phyloP scores from a whole-genome alignment of 2,329 filamentous ascomycete species.

The Cladosporium sp. region DNA sequence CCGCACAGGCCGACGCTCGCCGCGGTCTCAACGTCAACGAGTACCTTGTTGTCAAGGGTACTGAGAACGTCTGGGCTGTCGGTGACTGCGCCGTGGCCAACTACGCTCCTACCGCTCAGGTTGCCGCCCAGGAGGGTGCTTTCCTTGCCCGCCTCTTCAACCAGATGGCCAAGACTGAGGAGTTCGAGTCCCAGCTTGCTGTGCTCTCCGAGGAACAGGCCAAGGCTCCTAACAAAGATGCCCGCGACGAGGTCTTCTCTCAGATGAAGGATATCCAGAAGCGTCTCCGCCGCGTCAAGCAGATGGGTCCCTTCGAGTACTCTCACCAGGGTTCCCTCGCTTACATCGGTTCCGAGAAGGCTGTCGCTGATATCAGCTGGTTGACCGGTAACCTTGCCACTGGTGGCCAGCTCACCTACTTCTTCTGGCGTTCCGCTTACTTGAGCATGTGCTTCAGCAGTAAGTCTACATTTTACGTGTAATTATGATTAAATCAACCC shows the following conservation, averaged over 20 bases:
- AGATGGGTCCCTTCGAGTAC: constrained; percentile 97
- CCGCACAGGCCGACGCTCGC: constrained; percentile 90
- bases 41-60: constrained; percentile 95
- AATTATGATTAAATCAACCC: not conserved
- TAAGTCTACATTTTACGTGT: constrained; percentile 51
- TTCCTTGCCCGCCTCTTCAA: constrained; percentile 97
- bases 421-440: constrained; percentile 98
- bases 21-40: constrained; percentile 96
- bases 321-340: constrained; percentile 94
- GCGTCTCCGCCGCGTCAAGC: constrained; percentile 82
- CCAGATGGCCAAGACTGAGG: constrained; percentile 94
- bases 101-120: constrained; percentile 95
- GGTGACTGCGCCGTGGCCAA: constrained; percentile 97
- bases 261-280: constrained; percentile 86
- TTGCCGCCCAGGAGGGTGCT: constrained; percentile 88
- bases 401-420: constrained; percentile 83
- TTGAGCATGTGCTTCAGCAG: constrained; percentile 99
- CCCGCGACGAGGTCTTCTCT: constrained; percentile 54
- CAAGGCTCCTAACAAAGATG: constrained; percentile 63
- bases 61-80: constrained; percentile 95
- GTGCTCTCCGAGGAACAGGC: constrained; percentile 59
- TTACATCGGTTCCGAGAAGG: constrained; percentile 97
- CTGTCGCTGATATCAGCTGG: constrained; percentile 95
- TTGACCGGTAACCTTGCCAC: constrained; percentile 93
- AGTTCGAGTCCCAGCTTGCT: constrained; percentile 70